Percentiles rank a stretch among this genome's conserved stretches.
phyloP scores from a whole-genome alignment of 208 protist species.

The Wallacemonas rigidus region DNA sequence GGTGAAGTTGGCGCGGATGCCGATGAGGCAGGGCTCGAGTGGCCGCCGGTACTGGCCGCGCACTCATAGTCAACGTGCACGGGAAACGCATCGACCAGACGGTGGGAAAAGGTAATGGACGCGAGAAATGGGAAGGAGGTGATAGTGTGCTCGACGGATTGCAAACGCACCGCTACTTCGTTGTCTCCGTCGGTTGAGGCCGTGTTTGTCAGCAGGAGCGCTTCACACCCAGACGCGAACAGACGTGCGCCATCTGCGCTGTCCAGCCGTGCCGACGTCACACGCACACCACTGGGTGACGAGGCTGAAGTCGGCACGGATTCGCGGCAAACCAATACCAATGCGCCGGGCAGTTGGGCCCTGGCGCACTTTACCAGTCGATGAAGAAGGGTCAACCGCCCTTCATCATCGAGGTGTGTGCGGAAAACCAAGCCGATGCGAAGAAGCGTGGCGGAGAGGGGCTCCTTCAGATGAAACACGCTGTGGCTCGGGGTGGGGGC shows the following conservation, averaged over 20 bases:
- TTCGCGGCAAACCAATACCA: neutral
- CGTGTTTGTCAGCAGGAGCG: conserved; percentile 28
- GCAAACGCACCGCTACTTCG: neutral
- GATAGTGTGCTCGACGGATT: conserved; percentile 29
- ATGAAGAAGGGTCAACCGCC: conserved; percentile 29
- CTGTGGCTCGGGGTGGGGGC: neutral
- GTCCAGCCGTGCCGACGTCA: conserved; percentile 4
- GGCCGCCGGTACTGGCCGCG: no score
- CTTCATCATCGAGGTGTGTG: conserved; percentile 11
- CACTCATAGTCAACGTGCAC: neutral
- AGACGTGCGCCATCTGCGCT: conserved; percentile 16
- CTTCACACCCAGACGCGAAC: conserved; percentile 42
- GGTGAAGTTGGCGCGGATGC: no score
- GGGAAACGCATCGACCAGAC: conserved; percentile 38
- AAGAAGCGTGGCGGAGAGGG: conserved; percentile 46
- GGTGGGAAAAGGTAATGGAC: conserved; percentile 37
- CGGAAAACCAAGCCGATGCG: conserved; percentile 35
- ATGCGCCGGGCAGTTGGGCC: neutral
- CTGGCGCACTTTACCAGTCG: conserved; percentile 5
- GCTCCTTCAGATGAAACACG: conserved; percentile 53
- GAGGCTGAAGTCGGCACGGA: neutral
- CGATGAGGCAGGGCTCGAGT: no score
- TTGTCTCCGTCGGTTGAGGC: neutral
- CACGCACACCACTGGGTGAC: neutral
- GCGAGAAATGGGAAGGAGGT: conserved; percentile 40